phyloP scores from a whole-genome alignment of 192 early-diverging fungal genomes.

The Globomyces pollinis-pini region DNA sequence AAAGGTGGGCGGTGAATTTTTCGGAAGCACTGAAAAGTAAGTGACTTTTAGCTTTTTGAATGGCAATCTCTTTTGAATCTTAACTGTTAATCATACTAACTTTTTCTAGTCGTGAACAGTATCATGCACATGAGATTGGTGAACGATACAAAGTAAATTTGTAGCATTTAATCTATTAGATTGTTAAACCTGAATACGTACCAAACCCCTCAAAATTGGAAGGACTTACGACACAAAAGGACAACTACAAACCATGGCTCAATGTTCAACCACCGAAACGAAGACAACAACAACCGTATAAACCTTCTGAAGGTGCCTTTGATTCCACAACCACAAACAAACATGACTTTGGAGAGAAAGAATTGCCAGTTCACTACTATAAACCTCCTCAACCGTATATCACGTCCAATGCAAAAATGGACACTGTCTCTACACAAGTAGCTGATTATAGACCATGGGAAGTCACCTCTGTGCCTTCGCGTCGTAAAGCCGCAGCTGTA shows the following conservation, averaged over 20 bases:
- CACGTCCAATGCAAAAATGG: constrained; percentile 24
- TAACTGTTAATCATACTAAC: too few species aligned
- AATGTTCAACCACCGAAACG: constrained; percentile 9
- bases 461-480: constrained; percentile 8
- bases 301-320: constrained; percentile 21
- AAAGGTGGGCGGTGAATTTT: constrained; percentile 33
- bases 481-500: constrained; percentile 3
- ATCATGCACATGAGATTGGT: constrained; percentile 18
- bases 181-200: constrained; percentile 10
- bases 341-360: constrained; percentile 17
- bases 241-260: constrained; percentile 28
- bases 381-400: constrained; percentile 18
- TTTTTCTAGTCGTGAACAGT: constrained; percentile 40
- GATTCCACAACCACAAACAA: constrained; percentile 32
- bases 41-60: background rate
- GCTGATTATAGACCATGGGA: constrained; percentile 28
- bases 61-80: too few species aligned
- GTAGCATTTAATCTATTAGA: background rate
- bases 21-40: constrained; percentile 34
- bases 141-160: constrained; percentile 19
- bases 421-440: constrained; percentile 21
- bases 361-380: constrained; percentile 15
- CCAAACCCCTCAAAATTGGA: constrained; percentile 24
- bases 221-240: constrained; percentile 26
- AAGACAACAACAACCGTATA: background rate